Evolutionary conservation across 2,329 filamentous ascomycete species (phyloP), one percentile per base, ranked within the genome.

Genomic region (Alternaria sp.): DNA sequence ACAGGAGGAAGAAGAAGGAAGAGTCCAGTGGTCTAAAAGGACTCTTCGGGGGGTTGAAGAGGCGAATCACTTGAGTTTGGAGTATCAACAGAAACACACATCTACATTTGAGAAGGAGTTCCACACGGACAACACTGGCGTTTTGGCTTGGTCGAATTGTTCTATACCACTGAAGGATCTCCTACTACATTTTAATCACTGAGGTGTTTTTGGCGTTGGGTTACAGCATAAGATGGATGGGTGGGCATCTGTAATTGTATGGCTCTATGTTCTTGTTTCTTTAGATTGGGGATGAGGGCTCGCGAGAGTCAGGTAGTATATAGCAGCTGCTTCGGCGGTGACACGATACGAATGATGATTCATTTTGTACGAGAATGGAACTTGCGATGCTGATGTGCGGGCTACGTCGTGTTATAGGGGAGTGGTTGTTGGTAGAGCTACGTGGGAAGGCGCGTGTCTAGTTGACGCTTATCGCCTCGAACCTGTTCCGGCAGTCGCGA

Each of bases 31-130:
- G 72, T 6, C 56, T 79, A 5, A 79, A 76, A 59, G 68, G 74
- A 1, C 55, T 78, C 13, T 72, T 78, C 57, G 74, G 75, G n/a
- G 72, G 76, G 0, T 67, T 78, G 25, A 76, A 75, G 71, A 76
- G 69, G 66, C 70, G 71, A 26, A 70, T 75, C 52, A 65, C 62
- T 55, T 76, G 58, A 68, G 40, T 47, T 54, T 60, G 43, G 43
- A 57, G 45, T 55, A 54, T n/a, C 23, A 57, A 30, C 13, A 36
- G 40, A 11, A 30, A 46, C 23, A 36, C 13, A 49, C 25, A 47
- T 49, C 9, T 44, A 44, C 43, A 12, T 23, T 50, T 17, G 23
- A n/a, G 23, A 17, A 26, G 53, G 67, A 15, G 30, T 32, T 62
- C 59, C 64, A 63, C 61, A 61, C 45, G 62, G 64, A 63, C 60